Conservation (phyloP, 2,329 filamentous ascomycete species). For the Aspergillus sp. region DNA sequence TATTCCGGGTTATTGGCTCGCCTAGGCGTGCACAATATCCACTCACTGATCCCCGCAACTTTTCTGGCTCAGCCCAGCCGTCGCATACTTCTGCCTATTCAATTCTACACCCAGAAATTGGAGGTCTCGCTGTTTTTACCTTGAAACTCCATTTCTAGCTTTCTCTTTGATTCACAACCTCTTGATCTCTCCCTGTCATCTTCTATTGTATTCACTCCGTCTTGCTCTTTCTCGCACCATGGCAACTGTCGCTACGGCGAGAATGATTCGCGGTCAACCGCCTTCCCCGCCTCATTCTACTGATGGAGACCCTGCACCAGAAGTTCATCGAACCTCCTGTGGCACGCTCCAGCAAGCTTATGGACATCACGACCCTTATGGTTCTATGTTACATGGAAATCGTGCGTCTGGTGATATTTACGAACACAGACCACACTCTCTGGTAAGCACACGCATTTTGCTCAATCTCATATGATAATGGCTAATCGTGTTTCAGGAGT, state of each 20-base stretch:
- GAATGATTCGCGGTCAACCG: constrained; percentile 24
- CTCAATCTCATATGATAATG: background rate
- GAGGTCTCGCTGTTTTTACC: background rate
- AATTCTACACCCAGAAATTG: background rate
- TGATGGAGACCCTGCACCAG: constrained; percentile 24
- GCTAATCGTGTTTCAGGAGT: constrained; percentile 7
- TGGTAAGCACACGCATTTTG: constrained; percentile 23
- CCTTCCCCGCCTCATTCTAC: constrained; percentile 35
- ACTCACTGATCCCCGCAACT: background rate
- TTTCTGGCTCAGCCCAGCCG: background rate
- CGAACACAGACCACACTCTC: constrained; percentile 15
- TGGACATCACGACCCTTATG: constrained; percentile 9
- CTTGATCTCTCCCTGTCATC: background rate
- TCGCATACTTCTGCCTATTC: background rate
- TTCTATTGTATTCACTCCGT: background rate
- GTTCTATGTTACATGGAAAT: constrained; percentile 6
- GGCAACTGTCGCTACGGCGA: constrained; percentile 10
- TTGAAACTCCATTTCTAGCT: background rate
- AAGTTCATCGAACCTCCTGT: constrained; percentile 19
- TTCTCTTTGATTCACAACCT: background rate
- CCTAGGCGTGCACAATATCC: background rate
- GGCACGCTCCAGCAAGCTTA: constrained; percentile 20
- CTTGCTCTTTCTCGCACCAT: constrained; percentile 4
- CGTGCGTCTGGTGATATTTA: constrained; percentile 8
- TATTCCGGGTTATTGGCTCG: background rate